Conservation (phyloP, 2,329 filamentous ascomycete genomes). For the Catunica adiposa region DNA sequence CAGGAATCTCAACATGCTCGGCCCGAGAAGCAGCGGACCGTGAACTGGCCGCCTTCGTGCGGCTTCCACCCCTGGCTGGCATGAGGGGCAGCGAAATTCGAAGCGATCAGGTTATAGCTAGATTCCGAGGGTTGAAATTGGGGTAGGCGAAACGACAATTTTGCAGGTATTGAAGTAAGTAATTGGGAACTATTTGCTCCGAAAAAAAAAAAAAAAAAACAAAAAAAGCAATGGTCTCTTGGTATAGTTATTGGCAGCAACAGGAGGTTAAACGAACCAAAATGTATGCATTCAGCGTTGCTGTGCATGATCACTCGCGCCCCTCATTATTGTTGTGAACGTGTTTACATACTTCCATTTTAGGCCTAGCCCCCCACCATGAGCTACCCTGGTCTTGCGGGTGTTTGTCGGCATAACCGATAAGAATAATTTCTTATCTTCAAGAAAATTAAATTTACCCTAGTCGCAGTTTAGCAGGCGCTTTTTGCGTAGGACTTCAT, state of each 20-base stretch:
- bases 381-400: neutral
- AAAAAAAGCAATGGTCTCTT: too few species aligned
- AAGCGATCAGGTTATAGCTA: neutral
- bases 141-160: neutral
- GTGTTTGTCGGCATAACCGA: conserved; percentile 6
- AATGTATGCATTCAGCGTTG: neutral
- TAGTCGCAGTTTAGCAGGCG: neutral
- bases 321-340: conserved; percentile 5
- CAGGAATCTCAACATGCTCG: conserved; percentile 35
- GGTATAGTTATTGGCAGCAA: neutral
- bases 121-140: neutral
- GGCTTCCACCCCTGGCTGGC: conserved; percentile 30
- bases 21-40: conserved; percentile 22
- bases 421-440: conserved; percentile 13
- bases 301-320: neutral
- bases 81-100: conserved; percentile 31
- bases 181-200: too few species aligned
- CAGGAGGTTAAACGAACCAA: neutral
- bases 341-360: conserved; percentile 14
- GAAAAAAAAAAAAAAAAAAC: too few species aligned
- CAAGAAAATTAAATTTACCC: conserved; percentile 9
- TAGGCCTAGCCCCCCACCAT: neutral
- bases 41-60: conserved; percentile 26
- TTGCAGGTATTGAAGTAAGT: too few species aligned
- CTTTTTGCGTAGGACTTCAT: neutral